A percentile compares a stretch with the other conserved stretches of the same genome.
Evolutionary conservation across 78 protist species (phyloP).

Genomic region (Protostelium mycophagum): DNA sequence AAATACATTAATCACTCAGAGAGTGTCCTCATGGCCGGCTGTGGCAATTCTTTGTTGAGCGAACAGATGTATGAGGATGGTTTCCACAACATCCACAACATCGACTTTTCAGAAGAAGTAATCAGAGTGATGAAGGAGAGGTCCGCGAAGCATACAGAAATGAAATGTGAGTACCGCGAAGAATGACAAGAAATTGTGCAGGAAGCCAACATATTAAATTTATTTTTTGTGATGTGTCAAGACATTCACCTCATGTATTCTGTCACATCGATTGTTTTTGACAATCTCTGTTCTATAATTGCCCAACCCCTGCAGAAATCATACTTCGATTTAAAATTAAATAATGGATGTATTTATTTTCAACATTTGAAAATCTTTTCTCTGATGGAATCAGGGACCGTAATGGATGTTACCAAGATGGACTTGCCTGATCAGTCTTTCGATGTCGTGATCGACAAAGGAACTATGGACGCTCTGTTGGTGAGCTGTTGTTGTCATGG

Average conservation of each 20-base stretch:
- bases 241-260: too few species aligned
- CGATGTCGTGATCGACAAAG: constrained; percentile 6
- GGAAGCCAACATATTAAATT: too few species aligned
- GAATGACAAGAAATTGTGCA: too few species aligned
- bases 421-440: not conserved
- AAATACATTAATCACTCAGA: not conserved
- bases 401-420: not conserved
- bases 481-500: not conserved
- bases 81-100: not conserved
- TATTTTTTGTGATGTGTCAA: too few species aligned
- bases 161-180: constrained; percentile 4
- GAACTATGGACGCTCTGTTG: constrained; percentile 13
- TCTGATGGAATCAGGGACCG: not conserved
- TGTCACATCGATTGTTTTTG: too few species aligned
- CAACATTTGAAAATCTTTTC: too few species aligned
- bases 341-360: too few species aligned
- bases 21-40: not conserved
- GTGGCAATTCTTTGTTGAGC: constrained; percentile 1
- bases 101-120: constrained; percentile 7
- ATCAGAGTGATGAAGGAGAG: not conserved
- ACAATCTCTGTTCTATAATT: too few species aligned
- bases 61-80: not conserved
- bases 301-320: too few species aligned
- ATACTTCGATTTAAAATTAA: too few species aligned
- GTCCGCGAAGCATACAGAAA: not conserved